Conservation (phyloP, 2,329 filamentous ascomycete genomes). For the Thelonectria olida region DNA sequence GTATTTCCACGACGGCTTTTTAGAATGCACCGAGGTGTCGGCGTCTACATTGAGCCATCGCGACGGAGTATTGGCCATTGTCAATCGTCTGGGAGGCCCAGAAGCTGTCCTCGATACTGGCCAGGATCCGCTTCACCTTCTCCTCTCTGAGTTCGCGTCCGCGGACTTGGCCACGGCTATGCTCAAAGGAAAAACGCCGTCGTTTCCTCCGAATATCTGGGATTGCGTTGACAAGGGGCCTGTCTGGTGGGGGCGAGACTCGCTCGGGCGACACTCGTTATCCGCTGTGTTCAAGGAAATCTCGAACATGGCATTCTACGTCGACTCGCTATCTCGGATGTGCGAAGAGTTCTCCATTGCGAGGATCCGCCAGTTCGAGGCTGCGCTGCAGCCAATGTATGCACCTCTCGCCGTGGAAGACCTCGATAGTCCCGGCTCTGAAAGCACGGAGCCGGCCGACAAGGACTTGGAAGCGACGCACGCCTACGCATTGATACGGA, state of each 20-base stretch:
- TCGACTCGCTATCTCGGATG: slow-evolving; percentile 29
- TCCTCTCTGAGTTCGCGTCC: slow-evolving; percentile 54
- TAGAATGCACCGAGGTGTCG: slow-evolving; percentile 44
- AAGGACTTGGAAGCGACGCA: slow-evolving; percentile 44
- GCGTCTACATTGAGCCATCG: slow-evolving; percentile 48
- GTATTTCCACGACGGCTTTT: slow-evolving; percentile 52
- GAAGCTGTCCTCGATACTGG: slow-evolving; percentile 33
- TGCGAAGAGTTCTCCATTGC: slow-evolving; percentile 39
- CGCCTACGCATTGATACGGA: slow-evolving; percentile 47
- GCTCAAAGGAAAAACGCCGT: slow-evolving; percentile 49
- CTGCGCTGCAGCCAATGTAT: slow-evolving; percentile 38
- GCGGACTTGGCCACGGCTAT: slow-evolving; percentile 54
- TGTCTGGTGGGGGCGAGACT: slow-evolving; percentile 54
- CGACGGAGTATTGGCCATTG: slow-evolving; percentile 48
- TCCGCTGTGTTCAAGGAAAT: slow-evolving; percentile 47
- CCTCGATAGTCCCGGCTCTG: slow-evolving; percentile 9
- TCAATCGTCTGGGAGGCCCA: slow-evolving; percentile 44
- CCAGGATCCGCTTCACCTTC: slow-evolving; percentile 46
- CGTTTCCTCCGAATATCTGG: slow-evolving; percentile 50
- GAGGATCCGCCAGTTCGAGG: slow-evolving; percentile 41
- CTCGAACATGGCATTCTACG: slow-evolving; percentile 42
- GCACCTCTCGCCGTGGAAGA: slow-evolving; percentile 39
- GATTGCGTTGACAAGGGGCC: slow-evolving; percentile 49
- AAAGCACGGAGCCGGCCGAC: slow-evolving; percentile 6
- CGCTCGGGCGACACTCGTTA: slow-evolving; percentile 45